Evolutionary conservation across 1,284 basidiomycete genomes (phyloP).

Genomic region (Leccinum fallax): DNA sequence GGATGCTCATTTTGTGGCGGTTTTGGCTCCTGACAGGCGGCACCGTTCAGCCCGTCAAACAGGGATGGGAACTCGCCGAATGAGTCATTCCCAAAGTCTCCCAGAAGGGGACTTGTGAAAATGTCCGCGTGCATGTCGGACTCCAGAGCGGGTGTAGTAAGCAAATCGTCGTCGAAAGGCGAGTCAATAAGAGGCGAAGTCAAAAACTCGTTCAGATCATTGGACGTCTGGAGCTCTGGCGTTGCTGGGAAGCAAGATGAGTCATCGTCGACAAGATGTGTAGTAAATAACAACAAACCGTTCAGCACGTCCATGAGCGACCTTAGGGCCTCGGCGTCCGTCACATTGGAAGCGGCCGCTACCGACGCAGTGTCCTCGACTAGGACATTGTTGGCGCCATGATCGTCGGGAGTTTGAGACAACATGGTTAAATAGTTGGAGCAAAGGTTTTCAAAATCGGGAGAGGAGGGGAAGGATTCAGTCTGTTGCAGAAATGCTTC

Average conservation of each 20-base stretch:
- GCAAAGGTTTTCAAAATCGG: conserved; percentile 42
- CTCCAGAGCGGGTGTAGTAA: conserved; percentile 55
- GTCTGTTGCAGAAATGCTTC: conserved; percentile 17
- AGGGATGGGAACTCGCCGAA: conserved; percentile 36
- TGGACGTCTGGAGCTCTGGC: conserved; percentile 40
- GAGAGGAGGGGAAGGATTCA: conserved; percentile 24
- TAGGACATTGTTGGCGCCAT: conserved; percentile 21
- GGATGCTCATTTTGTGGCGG: conserved; percentile 12
- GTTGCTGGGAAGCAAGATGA: conserved; percentile 26
- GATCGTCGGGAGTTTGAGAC: conserved; percentile 39
- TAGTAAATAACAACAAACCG: conserved; percentile 32
- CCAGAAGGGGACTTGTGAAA: conserved; percentile 39
- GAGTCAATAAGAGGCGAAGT: conserved; percentile 54
- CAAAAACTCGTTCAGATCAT: conserved; percentile 41
- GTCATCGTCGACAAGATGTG: neutral
- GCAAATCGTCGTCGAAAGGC: conserved; percentile 55
- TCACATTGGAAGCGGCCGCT: conserved; percentile 18
- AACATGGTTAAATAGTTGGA: conserved; percentile 54
- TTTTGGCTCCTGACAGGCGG: conserved; percentile 20
- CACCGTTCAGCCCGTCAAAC: conserved; percentile 19
- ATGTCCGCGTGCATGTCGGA: conserved; percentile 45
- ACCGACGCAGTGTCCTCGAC: conserved; percentile 17
- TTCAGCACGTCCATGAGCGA: conserved; percentile 47
- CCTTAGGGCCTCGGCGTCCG: conserved; percentile 38
- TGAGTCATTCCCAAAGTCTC: conserved; percentile 34